A percentile compares a stretch with the other conserved stretches of the same genome.
phyloP scores from a whole-genome alignment of 192 early-diverging fungal genomes.

The Lunasporangiospora selenospora region DNA sequence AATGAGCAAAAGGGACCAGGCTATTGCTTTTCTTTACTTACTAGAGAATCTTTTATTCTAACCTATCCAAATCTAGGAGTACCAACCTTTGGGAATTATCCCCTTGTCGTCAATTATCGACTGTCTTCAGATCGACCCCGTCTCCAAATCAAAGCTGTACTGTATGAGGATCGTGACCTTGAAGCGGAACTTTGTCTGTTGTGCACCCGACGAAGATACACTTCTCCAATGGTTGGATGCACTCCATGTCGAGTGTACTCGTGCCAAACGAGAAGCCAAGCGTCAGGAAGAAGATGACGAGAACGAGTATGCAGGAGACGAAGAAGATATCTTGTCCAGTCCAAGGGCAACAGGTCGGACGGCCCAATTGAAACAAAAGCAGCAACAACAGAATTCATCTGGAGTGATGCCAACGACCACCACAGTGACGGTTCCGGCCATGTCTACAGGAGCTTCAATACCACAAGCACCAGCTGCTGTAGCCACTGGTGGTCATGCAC shows the following conservation, averaged over 20 bases:
- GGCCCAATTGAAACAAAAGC: too few relatives aligned
- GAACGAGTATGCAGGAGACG: neutral
- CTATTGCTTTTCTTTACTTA: neutral
- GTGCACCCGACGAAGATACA: conserved; percentile 52
- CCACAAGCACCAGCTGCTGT: too few relatives aligned
- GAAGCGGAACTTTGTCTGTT: conserved; percentile 60
- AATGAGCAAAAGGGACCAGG: neutral
- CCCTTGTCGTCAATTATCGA: conserved; percentile 58
- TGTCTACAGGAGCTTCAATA: too few relatives aligned
- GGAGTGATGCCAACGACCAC: too few relatives aligned
- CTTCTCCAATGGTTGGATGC: conserved; percentile 60
- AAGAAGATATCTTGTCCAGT: too few relatives aligned
- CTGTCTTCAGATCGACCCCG: conserved; percentile 58
- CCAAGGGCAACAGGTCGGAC: too few relatives aligned
- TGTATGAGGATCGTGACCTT: conserved; percentile 62
- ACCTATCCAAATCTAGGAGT: conserved; percentile 43
- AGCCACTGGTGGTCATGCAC: too few relatives aligned
- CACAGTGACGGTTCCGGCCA: too few relatives aligned
- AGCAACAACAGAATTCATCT: too few relatives aligned
- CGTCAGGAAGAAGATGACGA: conserved; percentile 3
- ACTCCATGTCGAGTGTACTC: conserved; percentile 49
- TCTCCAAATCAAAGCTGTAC: conserved; percentile 56
- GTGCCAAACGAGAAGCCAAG: conserved; percentile 47
- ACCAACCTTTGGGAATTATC: conserved; percentile 57
- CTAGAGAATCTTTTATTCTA: neutral